Conservation (phyloP, 305 asterid species). For the Fraxinus dipetala region DNA sequence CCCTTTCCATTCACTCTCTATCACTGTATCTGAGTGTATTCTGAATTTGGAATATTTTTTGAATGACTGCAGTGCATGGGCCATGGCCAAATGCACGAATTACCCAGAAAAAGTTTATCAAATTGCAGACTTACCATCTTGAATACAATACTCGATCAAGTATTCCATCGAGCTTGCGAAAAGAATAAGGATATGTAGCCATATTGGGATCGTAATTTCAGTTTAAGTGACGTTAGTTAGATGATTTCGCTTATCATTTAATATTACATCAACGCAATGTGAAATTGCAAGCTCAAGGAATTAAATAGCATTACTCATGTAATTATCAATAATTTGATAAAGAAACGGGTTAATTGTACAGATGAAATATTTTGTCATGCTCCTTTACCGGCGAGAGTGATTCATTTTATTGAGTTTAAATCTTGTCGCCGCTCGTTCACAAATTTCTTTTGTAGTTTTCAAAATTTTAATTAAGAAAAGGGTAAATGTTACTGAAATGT, state of each 20-base stretch:
- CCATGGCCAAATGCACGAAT: neutral
- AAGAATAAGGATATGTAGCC: too few relatives aligned
- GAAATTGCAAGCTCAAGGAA: too few relatives aligned
- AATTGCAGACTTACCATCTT: neutral
- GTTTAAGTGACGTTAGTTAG: too few relatives aligned
- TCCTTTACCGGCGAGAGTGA: neutral
- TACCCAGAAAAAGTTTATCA: constrained; percentile 19
- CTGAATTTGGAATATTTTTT: constrained; percentile 45
- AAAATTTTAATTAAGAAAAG: too few relatives aligned
- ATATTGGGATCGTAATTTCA: too few relatives aligned
- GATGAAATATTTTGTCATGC: neutral
- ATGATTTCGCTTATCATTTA: too few relatives aligned
- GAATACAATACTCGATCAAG: neutral
- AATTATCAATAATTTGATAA: too few relatives aligned
- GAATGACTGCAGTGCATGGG: constrained; percentile 25
- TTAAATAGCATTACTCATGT: too few relatives aligned
- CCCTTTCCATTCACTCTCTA: constrained; percentile 16
- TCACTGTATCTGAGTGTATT: constrained; percentile 29
- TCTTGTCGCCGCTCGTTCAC: neutral
- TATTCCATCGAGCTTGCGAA: too few relatives aligned
- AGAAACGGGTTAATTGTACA: neutral
- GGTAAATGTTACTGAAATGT: neutral
- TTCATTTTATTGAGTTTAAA: neutral
- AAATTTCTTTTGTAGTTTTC: neutral
- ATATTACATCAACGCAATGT: too few relatives aligned